Conservation (phyloP, 148 eudicot species). For the Polygonum maritimum region DNA sequence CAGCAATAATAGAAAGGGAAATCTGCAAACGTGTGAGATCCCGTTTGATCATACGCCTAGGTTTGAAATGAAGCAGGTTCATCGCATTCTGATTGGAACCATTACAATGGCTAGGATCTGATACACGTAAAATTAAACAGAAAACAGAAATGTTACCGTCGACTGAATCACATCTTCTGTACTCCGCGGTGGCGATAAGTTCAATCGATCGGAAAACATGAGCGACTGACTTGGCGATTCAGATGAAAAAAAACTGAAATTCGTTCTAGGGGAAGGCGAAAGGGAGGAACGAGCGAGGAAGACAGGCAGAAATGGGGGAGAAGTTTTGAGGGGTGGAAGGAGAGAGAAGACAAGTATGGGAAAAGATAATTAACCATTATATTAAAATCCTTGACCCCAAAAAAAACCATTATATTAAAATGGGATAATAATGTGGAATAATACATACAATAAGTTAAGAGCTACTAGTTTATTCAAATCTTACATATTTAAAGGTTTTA, state of each 20-base stretch:
- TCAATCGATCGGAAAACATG: neutral
- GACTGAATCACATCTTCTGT: neutral
- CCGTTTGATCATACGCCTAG: neutral
- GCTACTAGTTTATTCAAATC: no score
- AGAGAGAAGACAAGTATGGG: conserved; percentile 7
- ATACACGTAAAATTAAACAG: neutral
- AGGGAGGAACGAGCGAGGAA: conserved; percentile 6
- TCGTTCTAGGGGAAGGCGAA: neutral
- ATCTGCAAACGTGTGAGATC: neutral
- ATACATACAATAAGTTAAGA: no score
- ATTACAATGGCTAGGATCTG: neutral
- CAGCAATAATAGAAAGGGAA: neutral
- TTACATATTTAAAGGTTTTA: no score
- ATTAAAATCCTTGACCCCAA: no score
- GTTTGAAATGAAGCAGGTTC: neutral
- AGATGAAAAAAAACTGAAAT: conserved; percentile 6
- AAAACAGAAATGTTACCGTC: neutral
- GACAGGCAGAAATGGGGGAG: neutral
- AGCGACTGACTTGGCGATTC: conserved; percentile 2
- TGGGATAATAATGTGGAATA: neutral
- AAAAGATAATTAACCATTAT: neutral
- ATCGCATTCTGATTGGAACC: neutral
- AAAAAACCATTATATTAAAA: neutral
- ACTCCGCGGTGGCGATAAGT: neutral
- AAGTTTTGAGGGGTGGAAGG: conserved; percentile 6